These are phyloP conservation scores for Torulaspora globosa DNA, from an alignment of 1,139 yeast species.

Conservation along the genomic window DNA sequence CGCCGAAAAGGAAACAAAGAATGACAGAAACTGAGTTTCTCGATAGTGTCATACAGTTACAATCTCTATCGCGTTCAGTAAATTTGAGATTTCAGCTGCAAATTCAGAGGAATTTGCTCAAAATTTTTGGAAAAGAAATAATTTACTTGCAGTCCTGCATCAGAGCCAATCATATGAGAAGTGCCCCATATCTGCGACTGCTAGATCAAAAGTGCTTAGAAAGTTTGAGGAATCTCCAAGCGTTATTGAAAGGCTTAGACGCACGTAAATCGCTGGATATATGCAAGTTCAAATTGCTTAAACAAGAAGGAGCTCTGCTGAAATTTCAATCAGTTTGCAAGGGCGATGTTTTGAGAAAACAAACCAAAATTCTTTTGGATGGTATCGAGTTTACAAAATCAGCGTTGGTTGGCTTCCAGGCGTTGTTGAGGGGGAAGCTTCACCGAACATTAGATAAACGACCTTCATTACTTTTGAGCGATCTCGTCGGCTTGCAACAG, in stretches of 20 bases:
- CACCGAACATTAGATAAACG: constrained; percentile 1
- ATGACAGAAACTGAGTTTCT: constrained; percentile 38
- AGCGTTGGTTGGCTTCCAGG: neutral
- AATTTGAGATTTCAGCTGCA: constrained; percentile 58
- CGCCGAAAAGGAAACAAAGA: constrained; percentile 36
- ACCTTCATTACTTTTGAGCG: constrained; percentile 6
- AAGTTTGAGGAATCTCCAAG: constrained; percentile 35
- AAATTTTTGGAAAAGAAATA: constrained; percentile 34
- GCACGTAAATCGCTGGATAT: constrained; percentile 25
- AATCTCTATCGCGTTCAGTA: constrained; percentile 64
- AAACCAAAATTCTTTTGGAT: neutral
- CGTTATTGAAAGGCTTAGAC: constrained; percentile 36
- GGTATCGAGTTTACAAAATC: neutral
- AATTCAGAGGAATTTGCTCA: constrained; percentile 44
- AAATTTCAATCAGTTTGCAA: constrained; percentile 37
- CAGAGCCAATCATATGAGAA: constrained; percentile 33
- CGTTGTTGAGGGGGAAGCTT: neutral
- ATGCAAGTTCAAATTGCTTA: constrained; percentile 16
- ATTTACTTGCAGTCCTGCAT: constrained; percentile 37
- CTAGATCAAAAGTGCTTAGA: neutral
- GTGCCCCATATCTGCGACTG: constrained; percentile 6
- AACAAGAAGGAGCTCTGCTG: constrained; percentile 23
- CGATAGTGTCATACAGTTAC: constrained; percentile 43
- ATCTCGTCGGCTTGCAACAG: constrained; percentile 5
- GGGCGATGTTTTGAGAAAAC: constrained; percentile 21